Evolutionary conservation across 257 asterid species (phyloP).

Genomic region (Nicotiana tabacum): DNA sequence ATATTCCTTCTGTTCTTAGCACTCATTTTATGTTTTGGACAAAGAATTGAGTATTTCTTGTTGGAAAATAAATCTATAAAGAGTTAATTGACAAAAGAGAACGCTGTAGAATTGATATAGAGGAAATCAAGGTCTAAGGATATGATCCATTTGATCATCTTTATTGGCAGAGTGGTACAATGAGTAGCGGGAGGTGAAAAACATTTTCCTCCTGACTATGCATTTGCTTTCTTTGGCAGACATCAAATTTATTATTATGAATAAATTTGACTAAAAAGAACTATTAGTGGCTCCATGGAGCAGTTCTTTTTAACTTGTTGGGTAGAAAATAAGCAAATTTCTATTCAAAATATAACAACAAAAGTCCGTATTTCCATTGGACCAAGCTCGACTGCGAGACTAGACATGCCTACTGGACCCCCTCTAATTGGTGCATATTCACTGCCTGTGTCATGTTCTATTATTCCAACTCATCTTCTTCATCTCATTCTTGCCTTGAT

Average conservation of each 20-base stretch:
- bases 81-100: not conserved
- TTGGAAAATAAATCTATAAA: not conserved
- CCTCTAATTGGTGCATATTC: slow-evolving; percentile 42
- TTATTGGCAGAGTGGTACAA: not conserved
- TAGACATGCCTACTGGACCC: slow-evolving; percentile 34
- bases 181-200: not conserved
- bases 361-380: slow-evolving; percentile 95
- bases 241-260: not conserved
- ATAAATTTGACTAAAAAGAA: not conserved
- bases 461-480: slow-evolving; percentile 54
- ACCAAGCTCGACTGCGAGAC: slow-evolving; percentile 59
- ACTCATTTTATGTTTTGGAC: not conserved
- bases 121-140: not conserved
- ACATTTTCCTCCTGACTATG: not conserved
- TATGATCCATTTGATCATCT: not conserved
- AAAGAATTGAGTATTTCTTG: not conserved
- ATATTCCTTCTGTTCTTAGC: not conserved
- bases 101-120: not conserved
- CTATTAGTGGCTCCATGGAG: not conserved
- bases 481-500: slow-evolving; percentile 61
- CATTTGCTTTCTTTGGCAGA: not conserved
- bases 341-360: slow-evolving; percentile 37
- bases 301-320: not conserved
- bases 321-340: not conserved
- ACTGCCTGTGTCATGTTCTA: slow-evolving; percentile 32